A percentile compares a stretch with the other conserved stretches of the same genome.
phyloP scores from a whole-genome alignment of 805 yeast genomes.

The Jamesozyma spencerorum region DNA sequence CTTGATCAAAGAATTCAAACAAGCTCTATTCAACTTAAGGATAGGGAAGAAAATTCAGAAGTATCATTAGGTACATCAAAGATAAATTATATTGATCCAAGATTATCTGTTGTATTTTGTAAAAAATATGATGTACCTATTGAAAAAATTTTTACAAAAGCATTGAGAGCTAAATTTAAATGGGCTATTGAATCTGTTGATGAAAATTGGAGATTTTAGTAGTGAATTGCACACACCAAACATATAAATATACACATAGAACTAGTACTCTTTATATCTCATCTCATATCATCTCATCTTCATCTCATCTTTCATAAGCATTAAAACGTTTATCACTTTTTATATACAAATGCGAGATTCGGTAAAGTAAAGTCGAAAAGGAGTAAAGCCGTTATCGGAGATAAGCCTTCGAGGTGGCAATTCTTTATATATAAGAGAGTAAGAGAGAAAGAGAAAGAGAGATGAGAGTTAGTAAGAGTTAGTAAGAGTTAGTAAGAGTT shows the following conservation, averaged over 20 bases:
- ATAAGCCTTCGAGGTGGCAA: background rate
- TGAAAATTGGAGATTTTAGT: conserved; percentile 73
- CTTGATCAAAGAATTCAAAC: conserved; percentile 62
- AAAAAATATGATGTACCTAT: conserved; percentile 83
- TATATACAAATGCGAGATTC: background rate
- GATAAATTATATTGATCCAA: conserved; percentile 90
- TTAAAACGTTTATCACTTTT: too few relatives aligned
- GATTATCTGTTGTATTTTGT: conserved; percentile 80
- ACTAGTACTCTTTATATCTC: too few relatives aligned
- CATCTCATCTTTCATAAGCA: too few relatives aligned
- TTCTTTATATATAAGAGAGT: background rate
- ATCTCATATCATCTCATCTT: too few relatives aligned
- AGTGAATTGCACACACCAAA: background rate
- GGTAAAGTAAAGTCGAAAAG: background rate
- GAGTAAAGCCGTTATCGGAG: background rate
- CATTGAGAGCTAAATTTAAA: conserved; percentile 81
- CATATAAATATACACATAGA: too few relatives aligned
- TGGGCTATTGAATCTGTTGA: conserved; percentile 95
- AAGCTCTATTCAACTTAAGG: conserved; percentile 68
- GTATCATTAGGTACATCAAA: conserved; percentile 91
- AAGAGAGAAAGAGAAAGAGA: background rate
- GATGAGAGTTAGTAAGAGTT: too few relatives aligned
- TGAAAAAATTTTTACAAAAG: conserved; percentile 84
- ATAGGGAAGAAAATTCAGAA: conserved; percentile 87
- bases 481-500: too few relatives aligned